A percentile compares a stretch with the other conserved stretches of the same genome.
Conservation (phyloP, 768 basidiomycete species). For the Leccinum ochraceum region DNA sequence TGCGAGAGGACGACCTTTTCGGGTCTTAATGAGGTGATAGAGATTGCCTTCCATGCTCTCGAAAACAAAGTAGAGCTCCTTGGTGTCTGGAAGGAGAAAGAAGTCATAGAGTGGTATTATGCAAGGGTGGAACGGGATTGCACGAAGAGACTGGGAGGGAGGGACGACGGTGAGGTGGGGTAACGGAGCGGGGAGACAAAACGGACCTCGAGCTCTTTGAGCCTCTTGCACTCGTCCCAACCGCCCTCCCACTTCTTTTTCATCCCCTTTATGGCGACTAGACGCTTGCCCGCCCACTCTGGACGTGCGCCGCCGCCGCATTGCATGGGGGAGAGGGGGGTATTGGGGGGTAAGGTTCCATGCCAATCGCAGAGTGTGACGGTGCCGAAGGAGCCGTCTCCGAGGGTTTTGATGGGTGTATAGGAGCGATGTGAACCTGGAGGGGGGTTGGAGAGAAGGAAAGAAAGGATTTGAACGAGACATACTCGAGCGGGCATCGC, state of each 20-base stretch:
- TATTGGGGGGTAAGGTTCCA: slow-evolving; percentile 89
- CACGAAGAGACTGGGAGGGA: slow-evolving; percentile 78
- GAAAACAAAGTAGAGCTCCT: slow-evolving; percentile 99
- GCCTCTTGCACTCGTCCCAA: slow-evolving; percentile 94
- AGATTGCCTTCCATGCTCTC: slow-evolving; percentile 99
- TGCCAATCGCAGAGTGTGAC: slow-evolving; percentile 99
- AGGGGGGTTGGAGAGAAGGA: slow-evolving; percentile 1
- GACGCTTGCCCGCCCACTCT: slow-evolving; percentile 91
- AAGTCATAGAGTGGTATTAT: slow-evolving; percentile 99
- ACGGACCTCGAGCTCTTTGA: slow-evolving; percentile 93
- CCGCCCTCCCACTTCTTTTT: slow-evolving; percentile 97
- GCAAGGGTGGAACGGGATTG: slow-evolving; percentile 93
- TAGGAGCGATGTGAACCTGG: slow-evolving; percentile 85
- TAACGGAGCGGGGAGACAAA: slow-evolving; percentile 15
- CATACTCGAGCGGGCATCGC: slow-evolving; percentile 70
- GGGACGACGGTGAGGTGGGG: slow-evolving; percentile 15
- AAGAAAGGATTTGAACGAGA: slow-evolving; percentile 24
- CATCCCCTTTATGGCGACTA: slow-evolving; percentile 98
- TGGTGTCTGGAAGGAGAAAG: slow-evolving; percentile 93
- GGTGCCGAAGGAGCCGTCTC: slow-evolving; percentile 98
- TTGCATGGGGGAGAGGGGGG: slow-evolving; percentile 92
- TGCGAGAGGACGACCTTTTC: slow-evolving; percentile 94
- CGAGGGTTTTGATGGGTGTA: slow-evolving; percentile 94
- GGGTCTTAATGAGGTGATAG: slow-evolving; percentile 97
- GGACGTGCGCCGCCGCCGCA: slow-evolving; percentile 89